Conservation (phyloP, 768 basidiomycete species). For the Cystoderma amianthinum region DNA sequence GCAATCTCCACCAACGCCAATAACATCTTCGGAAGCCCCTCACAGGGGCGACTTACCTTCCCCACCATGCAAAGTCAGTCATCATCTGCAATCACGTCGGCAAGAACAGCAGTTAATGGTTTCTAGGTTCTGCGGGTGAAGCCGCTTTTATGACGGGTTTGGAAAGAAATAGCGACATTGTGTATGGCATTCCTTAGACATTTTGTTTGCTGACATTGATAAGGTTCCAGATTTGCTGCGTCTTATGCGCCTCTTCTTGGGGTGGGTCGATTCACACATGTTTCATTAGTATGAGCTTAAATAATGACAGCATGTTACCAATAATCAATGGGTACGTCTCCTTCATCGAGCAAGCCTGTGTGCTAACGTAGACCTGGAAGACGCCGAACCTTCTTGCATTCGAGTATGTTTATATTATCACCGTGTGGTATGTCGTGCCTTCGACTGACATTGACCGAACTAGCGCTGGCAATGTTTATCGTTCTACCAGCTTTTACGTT, state of each 20-base stretch:
- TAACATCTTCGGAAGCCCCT: slow-evolving; percentile 37
- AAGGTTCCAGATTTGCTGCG: slow-evolving; percentile 50
- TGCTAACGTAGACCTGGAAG: slow-evolving; percentile 15
- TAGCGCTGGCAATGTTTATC: slow-evolving; percentile 47
- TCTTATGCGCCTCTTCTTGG: slow-evolving; percentile 57
- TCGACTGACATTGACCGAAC: neutral
- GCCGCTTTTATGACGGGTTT: slow-evolving; percentile 67
- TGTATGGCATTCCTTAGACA: too few relatives aligned
- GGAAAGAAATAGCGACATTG: slow-evolving; percentile 40
- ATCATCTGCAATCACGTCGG: neutral
- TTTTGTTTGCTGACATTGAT: too few relatives aligned
- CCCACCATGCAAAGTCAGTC: slow-evolving; percentile 49
- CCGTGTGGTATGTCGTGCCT: neutral
- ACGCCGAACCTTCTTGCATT: slow-evolving; percentile 57
- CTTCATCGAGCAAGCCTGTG: neutral
- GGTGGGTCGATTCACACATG: slow-evolving; percentile 15
- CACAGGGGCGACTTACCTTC: slow-evolving; percentile 41
- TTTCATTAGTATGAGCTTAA: neutral
- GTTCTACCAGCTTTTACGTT: slow-evolving; percentile 57
- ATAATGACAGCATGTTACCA: slow-evolving; percentile 35
- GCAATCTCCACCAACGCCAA: slow-evolving; percentile 47
- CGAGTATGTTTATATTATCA: slow-evolving; percentile 37
- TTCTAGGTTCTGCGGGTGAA: slow-evolving; percentile 43
- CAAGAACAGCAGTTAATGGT: neutral
- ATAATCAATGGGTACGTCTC: slow-evolving; percentile 48